Conservation (phyloP, 78 protist species). For the Cavenderia fasciculata region DNA sequence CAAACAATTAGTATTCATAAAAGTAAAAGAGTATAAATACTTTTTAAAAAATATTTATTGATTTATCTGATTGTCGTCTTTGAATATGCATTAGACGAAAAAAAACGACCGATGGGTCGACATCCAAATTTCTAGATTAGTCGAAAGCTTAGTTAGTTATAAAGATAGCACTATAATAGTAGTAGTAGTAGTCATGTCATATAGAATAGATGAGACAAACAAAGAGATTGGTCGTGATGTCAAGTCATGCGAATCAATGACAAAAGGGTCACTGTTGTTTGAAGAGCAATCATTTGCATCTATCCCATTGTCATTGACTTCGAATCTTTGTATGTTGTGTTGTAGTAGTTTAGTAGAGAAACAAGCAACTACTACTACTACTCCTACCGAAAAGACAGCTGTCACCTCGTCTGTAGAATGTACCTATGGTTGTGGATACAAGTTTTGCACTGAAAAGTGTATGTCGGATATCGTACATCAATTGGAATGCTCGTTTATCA, state of each 20-base stretch:
- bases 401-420: not conserved
- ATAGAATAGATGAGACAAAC: not conserved
- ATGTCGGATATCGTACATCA: conserved; percentile 45
- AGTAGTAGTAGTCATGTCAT: too few species aligned
- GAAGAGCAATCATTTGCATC: conserved; percentile 59
- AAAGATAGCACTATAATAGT: too few species aligned
- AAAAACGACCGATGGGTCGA: too few species aligned
- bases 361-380: not conserved
- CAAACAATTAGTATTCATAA: too few species aligned
- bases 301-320: conserved; percentile 14
- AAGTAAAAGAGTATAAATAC: too few species aligned
- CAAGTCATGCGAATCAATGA: not conserved
- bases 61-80: too few species aligned
- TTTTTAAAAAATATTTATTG: too few species aligned
- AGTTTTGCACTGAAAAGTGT: conserved; percentile 21
- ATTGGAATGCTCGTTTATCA: conserved; percentile 59
- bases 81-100: too few species aligned
- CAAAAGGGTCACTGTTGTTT: conserved; percentile 24
- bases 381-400: not conserved
- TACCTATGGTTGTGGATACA: conserved; percentile 41
- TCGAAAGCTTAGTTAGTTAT: too few species aligned
- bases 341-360: conserved; percentile 2
- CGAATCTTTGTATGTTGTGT: not conserved
- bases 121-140: too few species aligned
- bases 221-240: conserved; percentile 19